Conservation (phyloP, 1,284 basidiomycete genomes). For the Austroboletus niveus region DNA sequence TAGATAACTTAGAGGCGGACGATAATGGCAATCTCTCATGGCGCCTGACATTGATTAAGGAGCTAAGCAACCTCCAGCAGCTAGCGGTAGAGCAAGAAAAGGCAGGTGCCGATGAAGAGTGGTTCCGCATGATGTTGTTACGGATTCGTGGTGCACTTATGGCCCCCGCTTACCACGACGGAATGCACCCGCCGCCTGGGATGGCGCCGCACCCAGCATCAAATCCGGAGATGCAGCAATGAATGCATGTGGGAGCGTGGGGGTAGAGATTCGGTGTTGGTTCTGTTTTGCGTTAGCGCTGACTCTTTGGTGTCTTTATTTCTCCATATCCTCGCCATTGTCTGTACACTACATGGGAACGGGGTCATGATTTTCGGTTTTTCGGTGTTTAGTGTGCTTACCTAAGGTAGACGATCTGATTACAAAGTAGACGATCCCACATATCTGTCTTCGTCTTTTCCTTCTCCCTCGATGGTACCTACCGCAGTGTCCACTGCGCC, state of each 20-base stretch:
- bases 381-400: conserved; percentile 14
- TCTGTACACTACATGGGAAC: conserved; percentile 5
- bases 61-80: conserved; percentile 67
- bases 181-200: conserved; percentile 56
- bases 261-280: conserved; percentile 1
- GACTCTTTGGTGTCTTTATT: conserved; percentile 2
- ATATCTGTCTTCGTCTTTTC: neutral
- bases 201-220: conserved; percentile 36
- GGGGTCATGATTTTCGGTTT: neutral
- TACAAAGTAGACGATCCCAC: conserved; percentile 7
- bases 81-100: conserved; percentile 77
- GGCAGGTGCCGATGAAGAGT: conserved; percentile 70
- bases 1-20: conserved; percentile 68
- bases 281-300: conserved; percentile 10
- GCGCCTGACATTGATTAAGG: conserved; percentile 74
- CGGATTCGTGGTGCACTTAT: conserved; percentile 68
- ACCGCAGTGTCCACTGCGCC: conserved; percentile 45
- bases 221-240: conserved; percentile 34
- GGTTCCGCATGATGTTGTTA: conserved; percentile 80
- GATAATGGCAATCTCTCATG: conserved; percentile 77
- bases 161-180: conserved; percentile 57
- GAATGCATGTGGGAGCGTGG: neutral
- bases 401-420: conserved; percentile 24
- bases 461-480: conserved; percentile 51
- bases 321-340: neutral